Base-by-base conservation (phyloP, 2,329 filamentous ascomycete species). In the Thelonectria blattea region DNA sequence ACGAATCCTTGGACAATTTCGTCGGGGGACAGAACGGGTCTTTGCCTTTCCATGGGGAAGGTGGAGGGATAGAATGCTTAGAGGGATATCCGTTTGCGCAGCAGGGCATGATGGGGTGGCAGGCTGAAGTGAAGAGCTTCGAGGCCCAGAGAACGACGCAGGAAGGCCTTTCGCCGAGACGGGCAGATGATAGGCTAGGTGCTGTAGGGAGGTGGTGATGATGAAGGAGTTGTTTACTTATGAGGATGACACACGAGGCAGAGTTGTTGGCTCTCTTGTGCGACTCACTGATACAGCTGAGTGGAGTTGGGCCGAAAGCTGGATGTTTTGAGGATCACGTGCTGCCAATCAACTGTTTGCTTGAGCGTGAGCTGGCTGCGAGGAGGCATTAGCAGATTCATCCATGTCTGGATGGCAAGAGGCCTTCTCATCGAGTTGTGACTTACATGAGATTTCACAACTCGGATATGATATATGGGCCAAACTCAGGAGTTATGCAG, bases 1-100 rank as follows among this genome's bases (percentile, higher is more conserved):
- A 74, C 72, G 42, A 74, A 57, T 55, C 66, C 64, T 52, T 71
- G 70, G 48, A 71, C 37, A 53, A 65, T 69, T 20, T 68, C 65
- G 50, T 67, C 61, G 37, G 68, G 60, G 9, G 63, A 59, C 53
- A 64, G 61, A 58, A 49, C 56, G 37, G 70, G 43, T 71, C 74
- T 74, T 53, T 56, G 64, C 52, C 49, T 54, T 60, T 45, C 47
- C 34, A 27, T 20, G 50, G 18, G n/a, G 39, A 20, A 32, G 43
- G 27, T 41, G 57, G 48, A 41, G 60, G 51, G 45, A 56, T 61
- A 39, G 47, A 54, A 43, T 67, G 58, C 46, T 52, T 18, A 55
- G 52, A 50, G 41, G 54, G 54, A 57, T 62, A 56, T 9, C 20
- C 48, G 20, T 42, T 58, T 65, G 55, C 60, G 55, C 55, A 63